Percentiles rank a stretch among this genome's conserved stretches.
phyloP scores from a whole-genome alignment of 495 filamentous ascomycete species.

The Aspergillus mulundensis region DNA sequence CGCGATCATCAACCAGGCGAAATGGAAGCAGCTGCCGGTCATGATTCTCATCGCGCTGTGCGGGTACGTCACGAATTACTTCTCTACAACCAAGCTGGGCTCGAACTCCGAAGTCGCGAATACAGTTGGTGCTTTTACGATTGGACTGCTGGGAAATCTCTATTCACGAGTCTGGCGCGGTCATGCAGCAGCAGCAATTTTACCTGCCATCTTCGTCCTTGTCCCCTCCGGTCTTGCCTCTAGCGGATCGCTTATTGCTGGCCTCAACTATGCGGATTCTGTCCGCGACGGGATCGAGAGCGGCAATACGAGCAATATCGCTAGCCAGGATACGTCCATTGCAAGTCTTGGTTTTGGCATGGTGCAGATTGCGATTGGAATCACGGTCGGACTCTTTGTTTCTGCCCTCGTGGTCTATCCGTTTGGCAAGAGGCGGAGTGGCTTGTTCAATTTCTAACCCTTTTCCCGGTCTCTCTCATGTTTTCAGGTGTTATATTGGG shows the following conservation, averaged over 20 bases:
- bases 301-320: conserved; percentile 39
- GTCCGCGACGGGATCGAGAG: conserved; percentile 52
- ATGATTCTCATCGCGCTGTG: conserved; percentile 79
- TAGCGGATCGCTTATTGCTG: conserved; percentile 71
- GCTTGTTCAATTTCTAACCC: conserved; percentile 77
- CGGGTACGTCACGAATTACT: conserved; percentile 83
- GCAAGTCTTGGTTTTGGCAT: conserved; percentile 81
- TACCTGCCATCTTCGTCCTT: conserved; percentile 91
- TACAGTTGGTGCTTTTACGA: conserved; percentile 79
- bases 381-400: conserved; percentile 84
- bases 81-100: conserved; percentile 64
- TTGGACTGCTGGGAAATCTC: conserved; percentile 81
- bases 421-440: conserved; percentile 80
- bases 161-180: conserved; percentile 80
- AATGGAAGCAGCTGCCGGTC: conserved; percentile 82
- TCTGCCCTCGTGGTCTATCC: conserved; percentile 85
- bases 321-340: conserved; percentile 46
- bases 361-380: conserved; percentile 89
- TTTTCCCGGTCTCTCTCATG: background rate
- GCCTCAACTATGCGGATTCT: conserved; percentile 71
- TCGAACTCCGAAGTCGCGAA: conserved; percentile 77
- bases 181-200: conserved; percentile 81
- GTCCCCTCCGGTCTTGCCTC: conserved; percentile 88
- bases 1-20: conserved; percentile 82
- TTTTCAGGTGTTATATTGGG: background rate